Conservation (phyloP, 148 eudicot genomes). For the Heliamphora exappendiculata region DNA sequence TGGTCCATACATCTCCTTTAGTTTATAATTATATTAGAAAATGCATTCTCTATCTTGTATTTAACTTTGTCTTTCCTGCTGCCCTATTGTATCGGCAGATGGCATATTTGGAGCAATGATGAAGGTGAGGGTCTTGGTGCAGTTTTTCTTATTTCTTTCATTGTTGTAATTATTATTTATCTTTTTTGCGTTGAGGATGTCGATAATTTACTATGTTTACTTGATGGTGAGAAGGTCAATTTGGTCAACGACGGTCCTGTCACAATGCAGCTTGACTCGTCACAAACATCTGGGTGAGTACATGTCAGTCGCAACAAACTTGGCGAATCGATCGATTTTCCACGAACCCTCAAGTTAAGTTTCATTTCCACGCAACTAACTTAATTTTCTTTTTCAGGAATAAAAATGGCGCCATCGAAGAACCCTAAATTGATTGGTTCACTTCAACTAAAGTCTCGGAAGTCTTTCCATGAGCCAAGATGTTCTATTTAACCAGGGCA, state of each 20-base stretch:
- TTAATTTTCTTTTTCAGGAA: slow-evolving; percentile 17
- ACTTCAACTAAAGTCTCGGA: neutral
- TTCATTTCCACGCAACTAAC: neutral
- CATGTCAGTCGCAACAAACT: neutral
- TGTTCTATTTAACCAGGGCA: no score
- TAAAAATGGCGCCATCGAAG: slow-evolving; percentile 18
- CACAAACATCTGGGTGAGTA: slow-evolving; percentile 56
- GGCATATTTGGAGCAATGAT: slow-evolving; percentile 98
- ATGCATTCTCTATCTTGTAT: neutral
- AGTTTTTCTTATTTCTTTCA: neutral
- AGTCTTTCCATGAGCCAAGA: no score
- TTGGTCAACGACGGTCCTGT: slow-evolving; percentile 96
- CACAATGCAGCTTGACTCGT: slow-evolving; percentile 87
- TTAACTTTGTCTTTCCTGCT: neutral
- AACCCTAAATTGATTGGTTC: slow-evolving; percentile 11
- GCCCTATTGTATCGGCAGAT: slow-evolving; percentile 39
- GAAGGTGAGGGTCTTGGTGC: slow-evolving; percentile 47
- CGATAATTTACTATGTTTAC: slow-evolving; percentile 1
- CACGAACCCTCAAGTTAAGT: neutral
- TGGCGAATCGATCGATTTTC: neutral
- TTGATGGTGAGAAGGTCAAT: slow-evolving; percentile 48
- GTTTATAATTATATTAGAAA: neutral
- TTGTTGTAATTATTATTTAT: neutral
- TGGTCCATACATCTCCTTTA: neutral
- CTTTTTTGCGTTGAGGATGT: neutral